These are phyloP conservation scores for Argentina anserina DNA, from an alignment of 306 rosid species.

Conservation along the genomic window DNA sequence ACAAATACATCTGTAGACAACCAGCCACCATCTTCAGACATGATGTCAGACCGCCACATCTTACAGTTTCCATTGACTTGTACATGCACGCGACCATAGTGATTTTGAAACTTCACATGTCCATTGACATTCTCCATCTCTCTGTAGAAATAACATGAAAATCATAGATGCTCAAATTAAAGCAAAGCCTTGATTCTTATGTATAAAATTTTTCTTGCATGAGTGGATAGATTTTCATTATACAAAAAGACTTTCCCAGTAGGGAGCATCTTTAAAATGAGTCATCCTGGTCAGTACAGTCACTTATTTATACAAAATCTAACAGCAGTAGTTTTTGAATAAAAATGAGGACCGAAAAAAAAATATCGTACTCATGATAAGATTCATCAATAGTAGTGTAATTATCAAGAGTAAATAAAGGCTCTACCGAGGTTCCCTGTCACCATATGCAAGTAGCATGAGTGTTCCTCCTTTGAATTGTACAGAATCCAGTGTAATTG, in stretches of 20 bases:
- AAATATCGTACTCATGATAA: neutral
- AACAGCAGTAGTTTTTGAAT: neutral
- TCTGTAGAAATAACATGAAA: conserved; percentile 39
- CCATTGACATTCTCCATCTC: conserved; percentile 85
- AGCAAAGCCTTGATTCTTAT: neutral
- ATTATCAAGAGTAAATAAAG: conserved; percentile 19
- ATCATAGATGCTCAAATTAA: conserved; percentile 3
- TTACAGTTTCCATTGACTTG: conserved; percentile 81
- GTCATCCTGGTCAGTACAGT: neutral
- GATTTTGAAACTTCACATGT: conserved; percentile 69
- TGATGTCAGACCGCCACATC: conserved; percentile 73
- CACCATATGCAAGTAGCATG: conserved; percentile 90
- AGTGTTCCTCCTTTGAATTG: conserved; percentile 75
- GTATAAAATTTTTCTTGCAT: conserved; percentile 1
- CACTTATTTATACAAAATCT: neutral
- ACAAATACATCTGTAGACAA: conserved; percentile 81
- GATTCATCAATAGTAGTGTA: neutral
- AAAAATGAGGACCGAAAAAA: neutral
- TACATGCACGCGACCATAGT: conserved; percentile 60
- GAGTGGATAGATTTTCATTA: neutral
- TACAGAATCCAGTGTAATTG: conserved; percentile 77
- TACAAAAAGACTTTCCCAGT: neutral
- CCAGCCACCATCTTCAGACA: conserved; percentile 86
- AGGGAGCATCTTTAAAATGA: neutral
- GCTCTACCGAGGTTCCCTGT: conserved; percentile 81